Evolutionary conservation across 176 grass and related monocot genomes (phyloP), one percentile per base, ranked within the genome.

Genomic region (Tuctoria greenei): DNA sequence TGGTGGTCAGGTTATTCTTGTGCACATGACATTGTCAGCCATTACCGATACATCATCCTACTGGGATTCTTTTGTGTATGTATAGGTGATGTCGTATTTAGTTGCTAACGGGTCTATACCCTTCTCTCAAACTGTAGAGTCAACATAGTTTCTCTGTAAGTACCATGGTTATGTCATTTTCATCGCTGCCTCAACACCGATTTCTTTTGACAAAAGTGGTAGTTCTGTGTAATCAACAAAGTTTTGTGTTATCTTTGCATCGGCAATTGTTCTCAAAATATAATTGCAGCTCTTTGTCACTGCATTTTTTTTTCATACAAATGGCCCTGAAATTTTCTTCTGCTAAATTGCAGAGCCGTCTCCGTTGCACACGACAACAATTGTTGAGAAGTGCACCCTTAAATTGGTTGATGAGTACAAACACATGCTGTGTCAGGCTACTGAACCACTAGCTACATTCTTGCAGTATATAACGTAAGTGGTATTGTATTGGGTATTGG

Each of bases 371-470:
- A 99, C 95, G 40, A 95, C 91, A 21, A 99, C 92, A 28, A 95
- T 99, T 88, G 92, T 99, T n/a, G 95, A 99, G 64, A 99, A 95
- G 80, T 94, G 87, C 75, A 99, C 95, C 27, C 91, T 99, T 79
- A 95, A 92, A 79, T 66, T 99, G 84, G 95, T 99, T 16, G 95
- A 95, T 85, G 95, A 95, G 57, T 99, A 99, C 85, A 99, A 99
- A 68, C 89, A 99, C 85, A 99, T 99, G 95, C 40, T 99, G 58
- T 99, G 92, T 74, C 89, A 99, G 73, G 95, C 95, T 72, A 99
- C 49, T 62, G 91, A 99, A 58, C 95, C 95, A 52, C 85, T 99
- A 66, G 92, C 92, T 55, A 99, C 89, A 13, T 99, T 99, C 79
- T 71, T 95, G 78, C 84, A 99, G 46, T 99, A 99, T 67, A 92